Conservation (phyloP, 139 green algal genomes). For the Astrephomene gubernaculifera region DNA sequence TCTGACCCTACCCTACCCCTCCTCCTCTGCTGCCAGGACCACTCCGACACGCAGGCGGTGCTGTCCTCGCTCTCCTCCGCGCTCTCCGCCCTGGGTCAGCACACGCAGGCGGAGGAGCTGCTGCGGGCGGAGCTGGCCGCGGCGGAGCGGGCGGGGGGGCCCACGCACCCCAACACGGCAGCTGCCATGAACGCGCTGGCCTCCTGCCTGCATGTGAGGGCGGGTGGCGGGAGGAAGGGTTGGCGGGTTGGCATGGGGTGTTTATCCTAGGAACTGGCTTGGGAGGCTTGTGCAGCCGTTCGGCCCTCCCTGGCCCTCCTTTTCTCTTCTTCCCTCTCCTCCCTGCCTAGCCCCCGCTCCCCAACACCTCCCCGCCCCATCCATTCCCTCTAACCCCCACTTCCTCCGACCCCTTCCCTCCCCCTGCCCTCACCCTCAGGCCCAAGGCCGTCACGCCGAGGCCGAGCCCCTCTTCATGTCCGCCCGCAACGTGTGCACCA, state of each 20-base stretch:
- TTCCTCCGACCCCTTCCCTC: not conserved
- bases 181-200: constrained; percentile 33
- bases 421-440: not conserved
- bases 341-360: not conserved
- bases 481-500: constrained; percentile 13
- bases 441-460: constrained; percentile 11
- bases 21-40: constrained; percentile 13
- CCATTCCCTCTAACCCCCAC: not conserved
- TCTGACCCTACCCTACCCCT: not conserved
- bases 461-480: constrained; percentile 33
- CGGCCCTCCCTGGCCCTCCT: too few relatives aligned
- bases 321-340: not conserved
- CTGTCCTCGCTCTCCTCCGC: constrained; percentile 24
- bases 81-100: constrained; percentile 7
- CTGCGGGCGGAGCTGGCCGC: constrained; percentile 26
- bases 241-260: too few relatives aligned
- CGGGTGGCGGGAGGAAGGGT: too few relatives aligned
- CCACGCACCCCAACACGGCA: constrained; percentile 28
- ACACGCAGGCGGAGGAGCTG: constrained; percentile 31
- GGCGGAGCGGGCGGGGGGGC: not conserved
- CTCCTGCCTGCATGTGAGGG: constrained; percentile 27
- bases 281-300: too few relatives aligned
- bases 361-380: not conserved
- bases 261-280: too few relatives aligned
- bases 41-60: constrained; percentile 20